phyloP scores from a whole-genome alignment of 805 yeast genomes.

The Maudiozyma pseudohumilis region DNA sequence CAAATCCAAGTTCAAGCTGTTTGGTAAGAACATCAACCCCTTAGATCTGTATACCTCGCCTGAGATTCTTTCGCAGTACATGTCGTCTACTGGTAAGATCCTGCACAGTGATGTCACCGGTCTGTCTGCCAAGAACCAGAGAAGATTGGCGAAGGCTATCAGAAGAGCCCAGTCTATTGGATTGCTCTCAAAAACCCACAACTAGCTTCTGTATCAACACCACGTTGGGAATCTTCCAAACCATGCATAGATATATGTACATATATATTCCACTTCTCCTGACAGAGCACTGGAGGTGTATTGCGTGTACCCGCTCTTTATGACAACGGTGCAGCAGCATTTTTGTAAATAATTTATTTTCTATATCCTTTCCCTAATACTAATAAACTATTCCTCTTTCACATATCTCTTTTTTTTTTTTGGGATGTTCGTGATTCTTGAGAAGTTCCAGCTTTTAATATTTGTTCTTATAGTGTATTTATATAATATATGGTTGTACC shows the following conservation, averaged over 20 bases:
- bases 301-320: too few species aligned
- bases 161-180: slow-evolving; percentile 77
- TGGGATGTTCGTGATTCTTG: background rate
- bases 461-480: background rate
- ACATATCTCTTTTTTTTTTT: background rate
- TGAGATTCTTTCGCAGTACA: slow-evolving; percentile 50
- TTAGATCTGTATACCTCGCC: slow-evolving; percentile 65
- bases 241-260: too few species aligned
- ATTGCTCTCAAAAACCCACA: slow-evolving; percentile 64
- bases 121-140: slow-evolving; percentile 55
- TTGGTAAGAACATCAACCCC: slow-evolving; percentile 41
- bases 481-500: background rate
- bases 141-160: slow-evolving; percentile 62
- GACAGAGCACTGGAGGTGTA: too few species aligned
- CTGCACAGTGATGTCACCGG: slow-evolving; percentile 65
- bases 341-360: background rate
- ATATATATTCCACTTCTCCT: too few species aligned
- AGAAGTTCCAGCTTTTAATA: background rate
- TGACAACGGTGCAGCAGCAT: too few species aligned
- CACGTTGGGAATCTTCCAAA: too few species aligned
- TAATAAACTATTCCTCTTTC: background rate
- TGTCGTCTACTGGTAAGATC: slow-evolving; percentile 68
- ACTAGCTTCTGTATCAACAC: too few species aligned
- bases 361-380: background rate
- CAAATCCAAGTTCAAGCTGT: slow-evolving; percentile 10